Evolutionary conservation across 148 eudicot genomes (phyloP), one percentile per base, ranked within the genome.

Genomic region (Rhododendron mucronatum): DNA sequence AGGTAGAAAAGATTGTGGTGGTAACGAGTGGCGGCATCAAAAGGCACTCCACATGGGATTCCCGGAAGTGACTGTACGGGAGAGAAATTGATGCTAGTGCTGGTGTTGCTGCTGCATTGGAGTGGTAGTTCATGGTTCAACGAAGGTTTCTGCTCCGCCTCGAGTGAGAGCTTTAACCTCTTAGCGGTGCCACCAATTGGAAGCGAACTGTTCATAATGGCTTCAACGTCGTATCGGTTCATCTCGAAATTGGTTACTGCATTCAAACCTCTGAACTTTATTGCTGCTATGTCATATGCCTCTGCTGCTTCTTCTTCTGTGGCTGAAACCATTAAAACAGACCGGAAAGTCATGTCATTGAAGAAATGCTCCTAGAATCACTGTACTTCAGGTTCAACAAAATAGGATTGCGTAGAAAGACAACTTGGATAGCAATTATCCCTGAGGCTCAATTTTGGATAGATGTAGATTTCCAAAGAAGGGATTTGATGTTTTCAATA

Each of bases 251-350:
- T 96, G 80, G 99, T 95, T 15, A 96, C 99, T 0, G 98, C 99
- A 26, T 94, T 95, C 45, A 93, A 81, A 0, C 96, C 94, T 55
- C 98, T 81, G 90, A 94, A 95, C 84, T 94, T 92, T 78, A 93
- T 95, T 30, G 99, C 98, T 41, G 98, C 98, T 85, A 94, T 94
- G 90, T 95, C 99, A 59, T 95, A 96, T 15, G 99, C 99, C 90
- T 94, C 96, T 4, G 99, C 98, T 59, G 99, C 98, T 88, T 96
- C 99, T 89, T 95, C 99, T 85, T 96, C 98, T 2, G 99, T 96
- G 39, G 98, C 99, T 96, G 90, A 85, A 83, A 75, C 41, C 16
- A 67, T 21, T 26, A 12, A 78, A 77, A 9, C 14, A 7, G 28
- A 37, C 20, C 5, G 5, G 44, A 78, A 21, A 78, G 53, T 44